A percentile compares a stretch with the other conserved stretches of the same genome.
These are phyloP conservation scores for Eutrema salsugineum DNA, from an alignment of 441 rosid species.

Conservation along the genomic window DNA sequence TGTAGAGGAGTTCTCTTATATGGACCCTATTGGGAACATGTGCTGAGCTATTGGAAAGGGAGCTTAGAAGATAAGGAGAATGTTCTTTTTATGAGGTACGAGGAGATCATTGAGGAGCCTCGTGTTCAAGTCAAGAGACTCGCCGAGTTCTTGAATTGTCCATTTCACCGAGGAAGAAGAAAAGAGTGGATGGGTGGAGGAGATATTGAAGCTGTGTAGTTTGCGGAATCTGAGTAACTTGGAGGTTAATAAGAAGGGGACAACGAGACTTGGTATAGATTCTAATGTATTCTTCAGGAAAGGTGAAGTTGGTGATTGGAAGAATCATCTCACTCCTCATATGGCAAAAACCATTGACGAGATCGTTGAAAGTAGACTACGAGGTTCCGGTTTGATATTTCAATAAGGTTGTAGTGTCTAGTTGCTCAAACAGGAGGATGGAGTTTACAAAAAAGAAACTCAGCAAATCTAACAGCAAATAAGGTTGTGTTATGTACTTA, in stretches of 20 bases:
- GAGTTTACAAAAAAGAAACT: too few species aligned
- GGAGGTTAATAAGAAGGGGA: conserved; percentile 48
- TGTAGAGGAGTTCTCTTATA: conserved; percentile 40
- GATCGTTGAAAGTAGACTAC: conserved; percentile 34
- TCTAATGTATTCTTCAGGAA: conserved; percentile 39
- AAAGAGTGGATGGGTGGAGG: conserved; percentile 24
- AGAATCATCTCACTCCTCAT: conserved; percentile 37
- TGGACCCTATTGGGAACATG: conserved; percentile 69
- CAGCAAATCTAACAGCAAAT: too few species aligned
- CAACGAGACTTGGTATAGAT: conserved; percentile 29
- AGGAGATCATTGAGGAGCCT: conserved; percentile 42
- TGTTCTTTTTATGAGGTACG: conserved; percentile 48
- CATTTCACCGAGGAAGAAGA: conserved; percentile 47
- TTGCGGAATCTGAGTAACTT: conserved; percentile 45
- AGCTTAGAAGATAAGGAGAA: conserved; percentile 40
- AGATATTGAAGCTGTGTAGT: conserved; percentile 48
- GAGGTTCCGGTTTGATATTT: conserved; percentile 31
- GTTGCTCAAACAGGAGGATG: too few species aligned
- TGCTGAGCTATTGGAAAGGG: conserved; percentile 43
- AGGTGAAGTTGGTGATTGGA: conserved; percentile 60
- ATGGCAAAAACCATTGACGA: conserved; percentile 42
- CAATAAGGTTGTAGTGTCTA: conserved; percentile 10
- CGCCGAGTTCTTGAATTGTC: conserved; percentile 40
- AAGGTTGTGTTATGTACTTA: too few species aligned
- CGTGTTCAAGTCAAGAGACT: conserved; percentile 32